Percentiles rank a stretch among this genome's conserved stretches.
phyloP scores from a whole-genome alignment of 306 rosid species.

The Inga laurina region DNA sequence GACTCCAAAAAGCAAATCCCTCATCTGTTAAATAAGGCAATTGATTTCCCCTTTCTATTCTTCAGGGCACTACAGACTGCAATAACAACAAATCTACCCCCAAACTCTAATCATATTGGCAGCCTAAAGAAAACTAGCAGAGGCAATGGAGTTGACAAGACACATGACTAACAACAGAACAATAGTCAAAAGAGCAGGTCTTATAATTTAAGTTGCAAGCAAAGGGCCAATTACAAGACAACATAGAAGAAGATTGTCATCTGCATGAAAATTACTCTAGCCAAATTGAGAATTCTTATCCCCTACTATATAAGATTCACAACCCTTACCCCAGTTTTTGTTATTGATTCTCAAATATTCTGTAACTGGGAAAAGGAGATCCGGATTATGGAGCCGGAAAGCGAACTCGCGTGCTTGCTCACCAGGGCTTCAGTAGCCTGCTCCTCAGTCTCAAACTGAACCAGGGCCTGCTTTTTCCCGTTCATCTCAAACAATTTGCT shows the following conservation, averaged over 20 bases:
- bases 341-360: constrained; percentile 47
- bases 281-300: constrained; percentile 54
- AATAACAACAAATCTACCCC: constrained; percentile 40
- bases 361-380: constrained; percentile 97
- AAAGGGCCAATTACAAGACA: constrained; percentile 62
- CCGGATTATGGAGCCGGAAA: constrained; percentile 75
- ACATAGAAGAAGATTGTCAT: constrained; percentile 42
- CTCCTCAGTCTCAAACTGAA: constrained; percentile 90
- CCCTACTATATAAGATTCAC: constrained; percentile 41
- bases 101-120: constrained; percentile 29
- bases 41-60: constrained; percentile 35
- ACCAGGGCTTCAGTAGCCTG: constrained; percentile 97
- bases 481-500: constrained; percentile 95
- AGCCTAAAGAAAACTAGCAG: constrained; percentile 48
- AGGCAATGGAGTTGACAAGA: constrained; percentile 50
- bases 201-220: constrained; percentile 51
- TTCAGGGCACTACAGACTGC: constrained; percentile 38
- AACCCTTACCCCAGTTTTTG: constrained; percentile 36
- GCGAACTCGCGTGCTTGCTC: constrained; percentile 90
- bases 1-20: constrained; percentile 40
- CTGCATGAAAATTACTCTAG: constrained; percentile 52
- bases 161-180: constrained; percentile 33
- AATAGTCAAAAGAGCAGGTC: constrained; percentile 31
- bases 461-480: constrained; percentile 94
- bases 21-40: constrained; percentile 19